Conservation (phyloP, 192 early-diverging fungal genomes). For the Physocladia obscura region DNA sequence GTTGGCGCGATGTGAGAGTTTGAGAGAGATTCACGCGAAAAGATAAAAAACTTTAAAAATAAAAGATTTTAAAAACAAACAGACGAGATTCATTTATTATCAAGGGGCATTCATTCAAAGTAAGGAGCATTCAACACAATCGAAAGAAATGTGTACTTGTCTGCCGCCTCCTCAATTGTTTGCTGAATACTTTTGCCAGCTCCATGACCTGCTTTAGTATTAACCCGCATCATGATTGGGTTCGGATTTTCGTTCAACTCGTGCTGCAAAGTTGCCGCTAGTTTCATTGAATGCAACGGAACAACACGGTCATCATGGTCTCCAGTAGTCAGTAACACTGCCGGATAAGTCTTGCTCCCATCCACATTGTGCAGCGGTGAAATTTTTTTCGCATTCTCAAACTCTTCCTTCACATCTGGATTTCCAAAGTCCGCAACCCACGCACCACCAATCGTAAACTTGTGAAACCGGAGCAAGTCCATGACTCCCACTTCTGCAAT, state of each 20-base stretch:
- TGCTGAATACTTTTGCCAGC: constrained; percentile 62
- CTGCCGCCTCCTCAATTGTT: constrained; percentile 60
- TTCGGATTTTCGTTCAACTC: constrained; percentile 46
- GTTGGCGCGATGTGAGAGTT: too few relatives aligned
- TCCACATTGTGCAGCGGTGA: constrained; percentile 72
- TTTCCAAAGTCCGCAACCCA: constrained; percentile 71
- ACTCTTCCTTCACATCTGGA: constrained; percentile 66
- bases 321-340: constrained; percentile 60
- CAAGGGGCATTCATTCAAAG: constrained; percentile 31
- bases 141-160: constrained; percentile 64
- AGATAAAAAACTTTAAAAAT: too few relatives aligned
- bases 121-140: constrained; percentile 48
- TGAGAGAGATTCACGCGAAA: too few relatives aligned
- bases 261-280: constrained; percentile 61
- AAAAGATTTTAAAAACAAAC: too few relatives aligned
- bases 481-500: constrained; percentile 69
- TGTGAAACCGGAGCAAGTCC: constrained; percentile 75
- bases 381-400: constrained; percentile 46
- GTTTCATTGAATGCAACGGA: constrained; percentile 69
- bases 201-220: constrained; percentile 71
- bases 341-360: constrained; percentile 51
- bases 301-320: constrained; percentile 72
- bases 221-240: constrained; percentile 60
- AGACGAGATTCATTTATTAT: too few relatives aligned
- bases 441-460: constrained; percentile 73